Evolutionary conservation across 192 early-diverging fungal species (phyloP), one percentile per base, ranked within the genome.

Genomic region (Obelidium mucronatum): DNA sequence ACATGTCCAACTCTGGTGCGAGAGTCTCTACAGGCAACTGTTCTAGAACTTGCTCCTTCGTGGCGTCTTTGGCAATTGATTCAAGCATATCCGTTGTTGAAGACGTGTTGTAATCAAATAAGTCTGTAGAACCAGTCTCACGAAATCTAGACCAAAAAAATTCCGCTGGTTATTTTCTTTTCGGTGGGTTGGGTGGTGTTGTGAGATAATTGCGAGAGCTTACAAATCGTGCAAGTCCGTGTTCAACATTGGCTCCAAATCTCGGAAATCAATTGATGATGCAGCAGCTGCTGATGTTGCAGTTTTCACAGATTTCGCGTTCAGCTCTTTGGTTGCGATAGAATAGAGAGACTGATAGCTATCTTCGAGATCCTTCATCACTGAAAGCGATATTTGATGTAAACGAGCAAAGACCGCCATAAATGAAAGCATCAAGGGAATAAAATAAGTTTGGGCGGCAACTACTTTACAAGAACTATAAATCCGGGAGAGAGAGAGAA

Each of bases 371-470:
- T 58, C 55, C 8, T 58, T 24, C 55, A 58, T 58, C 5, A 58
- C 30, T 22, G 55, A 58, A 5, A 58, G 24, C 8, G 55, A 11
- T 8, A 58, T 8, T 24, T 58, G 55, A 64, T 40, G 62, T 6
- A 64, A 11, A 13, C 62, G 22, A 4, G 62, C 26, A 33, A 64
- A 37, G 22, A 64, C 24, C 13, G 62, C 62, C 62, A 64, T 64
- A 24, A 64, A 64, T 6, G 62, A 35, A 3, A 64, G 35, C 35
- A 35, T 39, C 13, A 24, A 6, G 4, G 62, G 62, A 64, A 64
- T 22, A 24, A 64, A 64, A 36, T 39, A 64, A 13, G 62, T 64
- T 64, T 64, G 62, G 8, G 26, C 33, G 6, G 62, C 62, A 64
- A 64, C 62, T 5, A 40, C 62, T 40, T 64, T 64, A 24, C 26